Percentiles rank a stretch among this genome's conserved stretches.
phyloP scores from a whole-genome alignment of 805 yeast genomes.

The Ogataea trehalophila region DNA sequence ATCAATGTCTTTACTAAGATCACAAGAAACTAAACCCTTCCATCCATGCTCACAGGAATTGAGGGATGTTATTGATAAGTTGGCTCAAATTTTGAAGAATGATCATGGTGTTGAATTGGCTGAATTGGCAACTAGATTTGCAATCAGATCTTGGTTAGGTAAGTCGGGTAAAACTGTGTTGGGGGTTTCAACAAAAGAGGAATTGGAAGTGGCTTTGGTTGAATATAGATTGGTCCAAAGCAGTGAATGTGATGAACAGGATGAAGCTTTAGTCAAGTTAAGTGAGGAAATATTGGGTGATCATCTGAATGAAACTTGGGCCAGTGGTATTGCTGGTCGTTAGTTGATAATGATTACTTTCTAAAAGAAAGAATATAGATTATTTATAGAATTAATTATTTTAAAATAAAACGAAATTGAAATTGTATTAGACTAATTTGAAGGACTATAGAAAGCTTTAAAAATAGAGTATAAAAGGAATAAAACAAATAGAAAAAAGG shows the following conservation, averaged over 20 bases:
- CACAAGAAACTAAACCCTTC: slow-evolving; percentile 61
- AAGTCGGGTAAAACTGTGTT: slow-evolving; percentile 60
- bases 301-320: slow-evolving; percentile 66
- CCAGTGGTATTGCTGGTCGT: slow-evolving; percentile 26
- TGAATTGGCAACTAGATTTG: slow-evolving; percentile 74
- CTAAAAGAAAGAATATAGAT: background rate
- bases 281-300: slow-evolving; percentile 44
- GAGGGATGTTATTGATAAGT: slow-evolving; percentile 44
- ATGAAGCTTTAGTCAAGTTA: slow-evolving; percentile 37
- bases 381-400: background rate
- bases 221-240: slow-evolving; percentile 48
- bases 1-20: slow-evolving; percentile 79
- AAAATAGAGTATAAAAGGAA: background rate
- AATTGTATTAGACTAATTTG: background rate
- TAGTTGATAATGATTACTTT: background rate
- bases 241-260: slow-evolving; percentile 34
- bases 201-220: slow-evolving; percentile 56
- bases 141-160: slow-evolving; percentile 54
- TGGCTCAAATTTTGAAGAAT: slow-evolving; percentile 35
- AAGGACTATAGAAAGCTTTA: slow-evolving; percentile 2
- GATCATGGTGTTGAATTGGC: slow-evolving; percentile 61
- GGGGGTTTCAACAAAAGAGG: slow-evolving; percentile 66
- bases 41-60: slow-evolving; percentile 74
- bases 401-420: background rate
- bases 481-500: slow-evolving; percentile 2